Evolutionary conservation across 441 rosid genomes (phyloP).

Genomic region (Kokia cookei): DNA sequence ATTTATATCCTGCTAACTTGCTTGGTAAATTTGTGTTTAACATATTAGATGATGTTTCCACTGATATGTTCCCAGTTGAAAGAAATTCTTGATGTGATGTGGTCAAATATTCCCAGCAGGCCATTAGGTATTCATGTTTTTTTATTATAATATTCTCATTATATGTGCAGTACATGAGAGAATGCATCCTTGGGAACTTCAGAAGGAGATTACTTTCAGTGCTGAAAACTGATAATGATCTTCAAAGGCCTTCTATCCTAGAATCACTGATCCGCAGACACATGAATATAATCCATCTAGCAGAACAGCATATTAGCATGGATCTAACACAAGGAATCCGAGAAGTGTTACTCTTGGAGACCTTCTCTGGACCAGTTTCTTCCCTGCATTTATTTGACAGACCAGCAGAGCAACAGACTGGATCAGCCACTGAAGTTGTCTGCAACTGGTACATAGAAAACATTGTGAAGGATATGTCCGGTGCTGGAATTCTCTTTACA

Average conservation of each 20-base stretch:
- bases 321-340: conserved; percentile 93
- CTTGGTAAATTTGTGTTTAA: background rate
- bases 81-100: background rate
- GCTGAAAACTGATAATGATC: conserved; percentile 87
- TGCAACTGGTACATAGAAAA: conserved; percentile 99
- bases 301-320: conserved; percentile 99
- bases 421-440: conserved; percentile 85
- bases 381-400: conserved; percentile 76
- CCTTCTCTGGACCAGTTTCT: conserved; percentile 89
- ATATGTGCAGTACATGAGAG: conserved; percentile 93
- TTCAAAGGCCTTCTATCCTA: conserved; percentile 85
- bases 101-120: background rate
- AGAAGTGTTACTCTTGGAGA: conserved; percentile 84
- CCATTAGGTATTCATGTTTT: background rate
- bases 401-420: conserved; percentile 66
- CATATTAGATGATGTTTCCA: background rate
- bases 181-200: conserved; percentile 95
- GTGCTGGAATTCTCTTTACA: conserved; percentile 92
- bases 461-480: conserved; percentile 89
- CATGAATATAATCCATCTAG: conserved; percentile 84
- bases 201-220: conserved; percentile 82
- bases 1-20: background rate
- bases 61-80: background rate
- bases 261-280: conserved; percentile 86
- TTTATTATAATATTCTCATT: background rate